phyloP scores from a whole-genome alignment of 1,139 yeast species.

The Sugiyamaella grinbergsii region DNA sequence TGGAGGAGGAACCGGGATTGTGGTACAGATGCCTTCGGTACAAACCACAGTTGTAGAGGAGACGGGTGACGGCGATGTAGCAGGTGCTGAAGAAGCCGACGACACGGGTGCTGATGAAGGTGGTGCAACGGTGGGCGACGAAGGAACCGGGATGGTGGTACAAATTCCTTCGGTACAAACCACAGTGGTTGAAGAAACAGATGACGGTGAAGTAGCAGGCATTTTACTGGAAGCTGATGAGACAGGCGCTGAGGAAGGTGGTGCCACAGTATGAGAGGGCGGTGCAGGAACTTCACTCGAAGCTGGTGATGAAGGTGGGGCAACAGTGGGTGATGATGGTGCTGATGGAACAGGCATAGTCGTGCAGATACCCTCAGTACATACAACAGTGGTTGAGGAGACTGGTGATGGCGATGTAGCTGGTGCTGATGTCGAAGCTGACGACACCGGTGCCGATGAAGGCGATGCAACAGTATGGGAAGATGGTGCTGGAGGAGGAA shows the following conservation, averaged over 20 bases:
- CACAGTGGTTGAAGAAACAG: background rate
- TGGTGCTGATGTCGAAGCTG: background rate
- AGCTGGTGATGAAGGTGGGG: background rate
- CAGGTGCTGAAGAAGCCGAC: no score
- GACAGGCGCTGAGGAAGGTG: background rate
- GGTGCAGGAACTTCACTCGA: background rate
- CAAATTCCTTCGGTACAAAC: constrained; percentile 8
- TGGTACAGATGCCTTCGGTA: constrained; percentile 12
- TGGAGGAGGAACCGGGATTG: constrained; percentile 1
- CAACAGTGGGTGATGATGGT: background rate
- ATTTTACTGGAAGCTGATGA: background rate
- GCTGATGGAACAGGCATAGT: constrained; percentile 16
- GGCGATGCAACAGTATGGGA: background rate
- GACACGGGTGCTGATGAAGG: no score
- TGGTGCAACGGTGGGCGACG: no score
- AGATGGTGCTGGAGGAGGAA: constrained; percentile 5
- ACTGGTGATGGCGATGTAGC: background rate
- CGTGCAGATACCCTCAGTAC: constrained; percentile 11
- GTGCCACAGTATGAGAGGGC: background rate
- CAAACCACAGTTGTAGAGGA: background rate
- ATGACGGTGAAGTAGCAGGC: background rate
- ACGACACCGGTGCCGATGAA: background rate
- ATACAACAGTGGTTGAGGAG: constrained; percentile 2
- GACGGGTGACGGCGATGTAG: no score
- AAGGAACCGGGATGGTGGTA: constrained; percentile 1